Percentiles rank a stretch among this genome's conserved stretches.
These are phyloP conservation scores for Umbelopsis vinacea DNA, from an alignment of 192 early-diverging fungal species.

Conservation along the genomic window DNA sequence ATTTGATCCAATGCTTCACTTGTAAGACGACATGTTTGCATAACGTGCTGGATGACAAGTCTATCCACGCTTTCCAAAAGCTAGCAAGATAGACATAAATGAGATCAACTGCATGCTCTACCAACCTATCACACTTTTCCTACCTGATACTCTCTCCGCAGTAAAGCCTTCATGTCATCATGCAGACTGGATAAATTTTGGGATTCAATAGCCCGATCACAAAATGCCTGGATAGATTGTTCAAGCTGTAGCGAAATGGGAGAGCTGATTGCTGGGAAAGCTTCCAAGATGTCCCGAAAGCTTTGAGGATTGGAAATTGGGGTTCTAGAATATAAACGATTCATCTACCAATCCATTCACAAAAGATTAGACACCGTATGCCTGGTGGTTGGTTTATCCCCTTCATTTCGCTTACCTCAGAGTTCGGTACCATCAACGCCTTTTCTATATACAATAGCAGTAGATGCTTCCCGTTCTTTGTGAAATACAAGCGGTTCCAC, in stretches of 20 bases:
- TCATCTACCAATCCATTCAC: neutral
- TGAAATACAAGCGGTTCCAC: conserved; percentile 15
- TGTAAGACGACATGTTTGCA: conserved; percentile 31
- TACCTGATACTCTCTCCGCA: conserved; percentile 16
- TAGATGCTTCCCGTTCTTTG: conserved; percentile 3
- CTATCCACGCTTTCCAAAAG: conserved; percentile 37
- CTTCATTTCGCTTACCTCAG: neutral
- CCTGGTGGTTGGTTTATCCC: too few species aligned
- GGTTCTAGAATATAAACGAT: neutral
- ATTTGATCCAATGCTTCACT: conserved; percentile 35
- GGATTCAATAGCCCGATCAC: conserved; percentile 16
- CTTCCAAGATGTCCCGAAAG: conserved; percentile 21
- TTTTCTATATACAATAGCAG: conserved; percentile 24
- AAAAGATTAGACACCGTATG: too few species aligned
- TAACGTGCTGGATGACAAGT: conserved; percentile 10
- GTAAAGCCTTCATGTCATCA: conserved; percentile 7
- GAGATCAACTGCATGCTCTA: neutral
- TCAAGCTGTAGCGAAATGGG: neutral
- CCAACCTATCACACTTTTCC: neutral
- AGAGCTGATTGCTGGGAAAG: conserved; percentile 15
- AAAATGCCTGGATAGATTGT: conserved; percentile 19
- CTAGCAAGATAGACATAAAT: conserved; percentile 16
- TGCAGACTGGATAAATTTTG: conserved; percentile 12
- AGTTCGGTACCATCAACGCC: neutral
- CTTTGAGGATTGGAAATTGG: neutral